These are phyloP conservation scores for Saprolegnia parasitica DNA, from an alignment of 352 stramenopile genomes.

Conservation along the genomic window DNA sequence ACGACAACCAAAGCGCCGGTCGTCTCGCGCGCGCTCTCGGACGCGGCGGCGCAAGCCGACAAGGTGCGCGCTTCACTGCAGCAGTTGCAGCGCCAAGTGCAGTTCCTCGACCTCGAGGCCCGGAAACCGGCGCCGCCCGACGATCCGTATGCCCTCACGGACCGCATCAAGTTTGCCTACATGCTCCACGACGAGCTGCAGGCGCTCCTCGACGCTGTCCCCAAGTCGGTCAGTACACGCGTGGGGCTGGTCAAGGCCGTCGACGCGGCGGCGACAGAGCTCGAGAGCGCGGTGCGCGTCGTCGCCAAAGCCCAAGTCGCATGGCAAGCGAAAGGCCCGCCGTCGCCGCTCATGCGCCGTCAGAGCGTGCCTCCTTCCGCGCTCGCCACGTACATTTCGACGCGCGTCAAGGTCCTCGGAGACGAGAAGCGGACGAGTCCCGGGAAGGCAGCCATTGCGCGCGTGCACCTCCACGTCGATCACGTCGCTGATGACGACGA, in stretches of 20 bases:
- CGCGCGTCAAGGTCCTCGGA: conserved; percentile 2
- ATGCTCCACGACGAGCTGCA: conserved; percentile 74
- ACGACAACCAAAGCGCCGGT: not conserved
- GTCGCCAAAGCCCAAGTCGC: not conserved
- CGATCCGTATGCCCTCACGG: conserved; percentile 66
- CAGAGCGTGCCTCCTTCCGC: not conserved
- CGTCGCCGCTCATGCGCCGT: not conserved
- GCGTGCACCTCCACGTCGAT: not conserved
- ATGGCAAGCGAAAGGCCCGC: not conserved
- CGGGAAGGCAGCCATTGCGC: not conserved
- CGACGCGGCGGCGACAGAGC: not conserved
- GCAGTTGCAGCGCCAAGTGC: conserved; percentile 75
- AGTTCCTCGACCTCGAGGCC: not conserved
- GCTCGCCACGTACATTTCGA: not conserved
- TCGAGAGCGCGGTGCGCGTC: not conserved
- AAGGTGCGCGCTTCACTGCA: conserved; percentile 36
- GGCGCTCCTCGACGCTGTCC: not conserved
- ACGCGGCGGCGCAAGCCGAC: not conserved
- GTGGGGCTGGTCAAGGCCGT: not conserved
- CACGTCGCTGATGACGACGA: not conserved
- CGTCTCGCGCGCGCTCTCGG: not conserved
- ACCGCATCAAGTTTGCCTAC: conserved; percentile 81
- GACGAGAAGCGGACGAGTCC: not conserved
- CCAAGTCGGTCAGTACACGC: not conserved
- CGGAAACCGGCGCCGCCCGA: not conserved